Evolutionary conservation across 2,329 filamentous ascomycete genomes (phyloP).

Genomic region (Pyricularia sp.): DNA sequence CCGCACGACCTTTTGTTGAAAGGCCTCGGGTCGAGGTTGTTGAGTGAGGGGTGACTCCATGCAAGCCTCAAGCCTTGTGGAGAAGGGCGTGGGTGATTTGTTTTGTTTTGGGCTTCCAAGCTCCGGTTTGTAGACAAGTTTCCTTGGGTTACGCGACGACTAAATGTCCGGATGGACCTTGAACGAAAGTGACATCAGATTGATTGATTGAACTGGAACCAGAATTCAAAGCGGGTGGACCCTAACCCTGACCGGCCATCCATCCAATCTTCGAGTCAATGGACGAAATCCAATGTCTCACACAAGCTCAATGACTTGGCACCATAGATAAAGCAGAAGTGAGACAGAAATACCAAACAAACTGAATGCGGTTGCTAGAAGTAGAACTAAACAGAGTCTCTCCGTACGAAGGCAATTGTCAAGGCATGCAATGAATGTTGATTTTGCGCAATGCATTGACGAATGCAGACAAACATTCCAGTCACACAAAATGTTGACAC

Average conservation of each 20-base stretch:
- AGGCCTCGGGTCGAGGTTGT: conserved; percentile 76
- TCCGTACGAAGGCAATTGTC: no score
- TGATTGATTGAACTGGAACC: background rate
- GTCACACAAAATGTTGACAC: no score
- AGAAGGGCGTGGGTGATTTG: background rate
- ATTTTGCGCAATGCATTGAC: background rate
- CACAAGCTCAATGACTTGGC: background rate
- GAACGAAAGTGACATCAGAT: background rate
- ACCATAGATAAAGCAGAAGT: background rate
- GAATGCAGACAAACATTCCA: background rate
- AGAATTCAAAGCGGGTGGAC: background rate
- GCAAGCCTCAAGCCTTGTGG: background rate
- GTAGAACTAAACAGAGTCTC: no score
- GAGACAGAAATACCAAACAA: background rate
- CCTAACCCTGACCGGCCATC: background rate
- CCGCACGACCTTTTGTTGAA: conserved; percentile 86
- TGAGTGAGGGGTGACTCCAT: conserved; percentile 96
- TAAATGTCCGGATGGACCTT: background rate
- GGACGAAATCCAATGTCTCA: background rate
- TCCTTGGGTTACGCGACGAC: background rate
- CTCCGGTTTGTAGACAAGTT: background rate
- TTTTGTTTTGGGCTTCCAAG: background rate
- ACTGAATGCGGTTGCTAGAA: background rate
- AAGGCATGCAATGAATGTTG: no score
- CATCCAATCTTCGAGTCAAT: background rate